phyloP scores from a whole-genome alignment of 768 basidiomycete species.

The Aureoboletus auriporus region DNA sequence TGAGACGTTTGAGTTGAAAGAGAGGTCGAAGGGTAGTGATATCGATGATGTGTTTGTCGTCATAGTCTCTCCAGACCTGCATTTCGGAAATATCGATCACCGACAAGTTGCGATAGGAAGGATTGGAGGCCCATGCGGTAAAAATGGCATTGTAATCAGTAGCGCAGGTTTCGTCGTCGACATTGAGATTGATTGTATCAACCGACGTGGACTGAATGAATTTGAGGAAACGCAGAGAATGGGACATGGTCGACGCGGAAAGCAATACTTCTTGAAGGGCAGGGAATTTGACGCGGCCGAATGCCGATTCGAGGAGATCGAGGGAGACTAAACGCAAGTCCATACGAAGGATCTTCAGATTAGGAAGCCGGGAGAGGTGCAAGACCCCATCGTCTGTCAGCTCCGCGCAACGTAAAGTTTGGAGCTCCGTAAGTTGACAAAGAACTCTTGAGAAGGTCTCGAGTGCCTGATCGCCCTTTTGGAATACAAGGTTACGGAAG shows the following conservation, averaged over 20 bases:
- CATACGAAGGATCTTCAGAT: constrained; percentile 23
- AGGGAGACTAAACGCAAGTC: constrained; percentile 24
- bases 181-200: constrained; percentile 31
- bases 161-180: constrained; percentile 29
- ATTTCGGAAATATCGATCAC: constrained; percentile 27
- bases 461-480: constrained; percentile 21
- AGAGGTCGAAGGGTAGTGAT: constrained; percentile 22
- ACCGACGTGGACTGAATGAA: constrained; percentile 24
- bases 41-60: constrained; percentile 28
- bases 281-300: constrained; percentile 14
- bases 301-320: constrained; percentile 15
- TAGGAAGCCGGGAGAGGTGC: constrained; percentile 18
- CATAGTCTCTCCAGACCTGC: constrained; percentile 27
- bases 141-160: constrained; percentile 22
- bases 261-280: constrained; percentile 21
- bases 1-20: constrained; percentile 19
- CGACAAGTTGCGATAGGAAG: constrained; percentile 21
- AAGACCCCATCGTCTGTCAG: constrained; percentile 21
- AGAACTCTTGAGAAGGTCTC: constrained; percentile 22
- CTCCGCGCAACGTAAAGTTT: constrained; percentile 25
- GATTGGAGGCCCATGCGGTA: constrained; percentile 19
- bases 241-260: constrained; percentile 21
- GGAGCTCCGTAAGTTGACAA: constrained; percentile 19
- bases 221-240: constrained; percentile 21
- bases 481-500: constrained; percentile 26